phyloP scores from a whole-genome alignment of 1,284 basidiomycete genomes.

The Anthracocystis walkeri region DNA sequence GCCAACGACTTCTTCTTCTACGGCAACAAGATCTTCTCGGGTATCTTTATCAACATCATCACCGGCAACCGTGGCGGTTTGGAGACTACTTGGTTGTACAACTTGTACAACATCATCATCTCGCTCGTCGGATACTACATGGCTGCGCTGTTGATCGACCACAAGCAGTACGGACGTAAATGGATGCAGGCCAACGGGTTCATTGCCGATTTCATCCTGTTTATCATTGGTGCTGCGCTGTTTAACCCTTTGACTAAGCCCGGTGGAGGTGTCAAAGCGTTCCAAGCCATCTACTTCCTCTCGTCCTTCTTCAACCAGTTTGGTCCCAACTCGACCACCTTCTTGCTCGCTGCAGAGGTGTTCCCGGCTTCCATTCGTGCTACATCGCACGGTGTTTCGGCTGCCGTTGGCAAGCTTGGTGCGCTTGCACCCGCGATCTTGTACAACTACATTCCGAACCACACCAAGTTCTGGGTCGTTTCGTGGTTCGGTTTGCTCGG shows the following conservation, averaged over 20 bases:
- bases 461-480: constrained; percentile 73
- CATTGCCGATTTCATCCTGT: constrained; percentile 71
- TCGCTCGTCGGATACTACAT: constrained; percentile 73
- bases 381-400: constrained; percentile 70
- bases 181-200: constrained; percentile 74
- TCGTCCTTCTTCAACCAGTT: constrained; percentile 74
- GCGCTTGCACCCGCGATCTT: constrained; percentile 69
- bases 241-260: constrained; percentile 69
- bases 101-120: constrained; percentile 72
- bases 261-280: constrained; percentile 68
- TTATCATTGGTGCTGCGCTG: constrained; percentile 70
- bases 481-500: constrained; percentile 74
- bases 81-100: constrained; percentile 73
- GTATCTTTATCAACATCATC: constrained; percentile 70
- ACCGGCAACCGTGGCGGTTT: constrained; percentile 70
- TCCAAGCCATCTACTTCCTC: constrained; percentile 73
- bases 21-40: constrained; percentile 69
- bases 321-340: constrained; percentile 72
- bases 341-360: constrained; percentile 70
- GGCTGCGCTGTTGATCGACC: constrained; percentile 74
- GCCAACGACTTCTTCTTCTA: constrained; percentile 74
- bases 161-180: constrained; percentile 72
- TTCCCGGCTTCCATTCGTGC: constrained; percentile 70
- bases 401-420: constrained; percentile 70
- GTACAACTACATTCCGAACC: constrained; percentile 70